Conservation (phyloP, 768 basidiomycete species). For the Trametes punicea region DNA sequence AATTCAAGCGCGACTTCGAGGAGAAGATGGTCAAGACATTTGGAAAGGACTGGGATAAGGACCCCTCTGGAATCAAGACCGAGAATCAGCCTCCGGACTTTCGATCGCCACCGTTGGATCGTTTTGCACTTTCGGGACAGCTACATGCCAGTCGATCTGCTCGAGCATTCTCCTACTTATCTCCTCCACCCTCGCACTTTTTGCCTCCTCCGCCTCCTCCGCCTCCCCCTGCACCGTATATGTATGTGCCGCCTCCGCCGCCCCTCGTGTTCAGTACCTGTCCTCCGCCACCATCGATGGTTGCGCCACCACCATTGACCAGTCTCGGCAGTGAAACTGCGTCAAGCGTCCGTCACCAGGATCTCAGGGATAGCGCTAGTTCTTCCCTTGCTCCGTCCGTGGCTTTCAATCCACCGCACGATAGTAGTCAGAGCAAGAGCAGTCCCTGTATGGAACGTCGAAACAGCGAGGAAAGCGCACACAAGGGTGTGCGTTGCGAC, state of each 20-base stretch:
- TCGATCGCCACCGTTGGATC: conserved; percentile 6
- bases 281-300: not conserved
- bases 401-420: not conserved
- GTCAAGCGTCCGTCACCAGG: no score
- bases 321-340: not conserved
- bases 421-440: not conserved
- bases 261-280: not conserved
- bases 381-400: not conserved
- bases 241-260: conserved; percentile 1
- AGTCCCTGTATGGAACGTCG: not conserved
- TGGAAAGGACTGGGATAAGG: conserved; percentile 19
- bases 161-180: not conserved
- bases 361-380: no score
- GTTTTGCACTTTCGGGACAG: not conserved
- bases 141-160: not conserved
- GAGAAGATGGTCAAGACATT: conserved; percentile 20
- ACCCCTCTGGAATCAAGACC: not conserved
- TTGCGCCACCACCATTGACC: not conserved
- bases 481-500: conserved; percentile 20
- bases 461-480: not conserved
- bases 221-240: not conserved
- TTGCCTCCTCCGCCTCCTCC: not conserved
- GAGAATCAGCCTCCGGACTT: conserved; percentile 1
- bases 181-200: not conserved
- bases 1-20: conserved; percentile 22